Evolutionary conservation across 768 basidiomycete species (phyloP).

Genomic region (Kwoniella botswanensis): DNA sequence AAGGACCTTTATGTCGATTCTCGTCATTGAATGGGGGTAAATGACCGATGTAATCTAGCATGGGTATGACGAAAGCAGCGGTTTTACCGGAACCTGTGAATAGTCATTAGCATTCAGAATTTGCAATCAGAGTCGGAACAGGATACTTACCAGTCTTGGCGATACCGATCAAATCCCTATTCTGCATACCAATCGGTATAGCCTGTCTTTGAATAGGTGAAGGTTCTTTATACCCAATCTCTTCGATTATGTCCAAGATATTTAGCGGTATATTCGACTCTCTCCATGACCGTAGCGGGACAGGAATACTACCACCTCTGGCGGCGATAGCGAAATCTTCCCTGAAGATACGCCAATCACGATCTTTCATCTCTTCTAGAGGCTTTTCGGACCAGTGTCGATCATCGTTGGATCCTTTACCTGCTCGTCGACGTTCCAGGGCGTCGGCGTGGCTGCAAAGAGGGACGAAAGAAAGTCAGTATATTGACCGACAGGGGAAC

Average conservation of each 20-base stretch:
- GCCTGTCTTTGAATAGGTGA: conserved; percentile 97
- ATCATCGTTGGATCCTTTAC: conserved; percentile 83
- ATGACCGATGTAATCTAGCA: conserved; percentile 89
- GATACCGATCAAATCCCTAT: conserved; percentile 96
- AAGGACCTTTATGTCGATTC: conserved; percentile 90
- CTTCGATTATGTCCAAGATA: conserved; percentile 82
- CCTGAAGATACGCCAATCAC: conserved; percentile 98
- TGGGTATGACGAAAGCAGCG: conserved; percentile 96
- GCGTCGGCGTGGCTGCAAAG: conserved; percentile 71
- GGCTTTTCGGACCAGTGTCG: conserved; percentile 98
- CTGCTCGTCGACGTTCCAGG: conserved; percentile 79
- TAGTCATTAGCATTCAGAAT: conserved; percentile 1
- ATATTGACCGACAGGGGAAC: too few species aligned
- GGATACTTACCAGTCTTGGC: conserved; percentile 84
- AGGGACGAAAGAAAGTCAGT: conserved; percentile 14
- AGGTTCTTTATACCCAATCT: conserved; percentile 95
- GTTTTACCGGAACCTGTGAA: conserved; percentile 92
- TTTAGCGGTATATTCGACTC: conserved; percentile 81
- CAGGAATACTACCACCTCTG: conserved; percentile 91
- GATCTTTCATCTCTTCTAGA: conserved; percentile 88
- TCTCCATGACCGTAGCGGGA: conserved; percentile 88
- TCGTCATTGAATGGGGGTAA: conserved; percentile 88
- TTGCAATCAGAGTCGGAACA: too few species aligned
- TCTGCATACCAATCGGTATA: conserved; percentile 97
- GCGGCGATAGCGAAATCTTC: conserved; percentile 98